These are phyloP conservation scores for Ceriops tagal DNA, from an alignment of 345 rosid species.

Conservation along the genomic window DNA sequence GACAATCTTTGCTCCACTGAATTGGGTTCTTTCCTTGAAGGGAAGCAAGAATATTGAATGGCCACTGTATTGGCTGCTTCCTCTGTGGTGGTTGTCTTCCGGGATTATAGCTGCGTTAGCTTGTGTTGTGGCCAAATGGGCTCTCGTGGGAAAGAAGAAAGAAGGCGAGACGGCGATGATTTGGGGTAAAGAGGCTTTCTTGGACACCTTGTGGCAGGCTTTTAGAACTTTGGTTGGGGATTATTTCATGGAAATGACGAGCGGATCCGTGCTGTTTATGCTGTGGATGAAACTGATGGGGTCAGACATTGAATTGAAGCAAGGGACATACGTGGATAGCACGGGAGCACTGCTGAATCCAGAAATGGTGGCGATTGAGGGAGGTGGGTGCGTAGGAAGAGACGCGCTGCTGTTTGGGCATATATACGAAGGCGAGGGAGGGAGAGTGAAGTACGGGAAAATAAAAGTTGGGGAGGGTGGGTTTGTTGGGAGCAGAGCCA, in stretches of 20 bases:
- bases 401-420: slow-evolving; percentile 62
- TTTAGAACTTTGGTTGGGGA: slow-evolving; percentile 49
- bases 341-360: slow-evolving; percentile 61
- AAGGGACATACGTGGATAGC: slow-evolving; percentile 48
- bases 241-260: slow-evolving; percentile 52
- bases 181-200: slow-evolving; percentile 49
- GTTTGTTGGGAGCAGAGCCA: slow-evolving; percentile 51
- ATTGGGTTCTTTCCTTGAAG: slow-evolving; percentile 28
- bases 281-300: slow-evolving; percentile 66
- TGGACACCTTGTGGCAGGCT: slow-evolving; percentile 67
- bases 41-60: slow-evolving; percentile 27
- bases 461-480: slow-evolving; percentile 47
- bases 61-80: slow-evolving; percentile 38
- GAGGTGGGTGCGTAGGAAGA: slow-evolving; percentile 47
- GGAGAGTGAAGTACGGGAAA: slow-evolving; percentile 56
- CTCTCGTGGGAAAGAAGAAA: slow-evolving; percentile 54
- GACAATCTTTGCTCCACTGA: slow-evolving; percentile 37
- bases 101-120: slow-evolving; percentile 40
- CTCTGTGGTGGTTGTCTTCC: slow-evolving; percentile 47
- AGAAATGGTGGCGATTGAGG: slow-evolving; percentile 60
- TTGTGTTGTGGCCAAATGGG: slow-evolving; percentile 50
- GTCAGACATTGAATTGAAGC: slow-evolving; percentile 37
- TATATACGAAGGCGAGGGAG: slow-evolving; percentile 57
- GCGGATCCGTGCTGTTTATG: slow-evolving; percentile 40
- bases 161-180: slow-evolving; percentile 43